phyloP scores from a whole-genome alignment of 2,329 filamentous ascomycete species.

The Diplocarpon rosae region DNA sequence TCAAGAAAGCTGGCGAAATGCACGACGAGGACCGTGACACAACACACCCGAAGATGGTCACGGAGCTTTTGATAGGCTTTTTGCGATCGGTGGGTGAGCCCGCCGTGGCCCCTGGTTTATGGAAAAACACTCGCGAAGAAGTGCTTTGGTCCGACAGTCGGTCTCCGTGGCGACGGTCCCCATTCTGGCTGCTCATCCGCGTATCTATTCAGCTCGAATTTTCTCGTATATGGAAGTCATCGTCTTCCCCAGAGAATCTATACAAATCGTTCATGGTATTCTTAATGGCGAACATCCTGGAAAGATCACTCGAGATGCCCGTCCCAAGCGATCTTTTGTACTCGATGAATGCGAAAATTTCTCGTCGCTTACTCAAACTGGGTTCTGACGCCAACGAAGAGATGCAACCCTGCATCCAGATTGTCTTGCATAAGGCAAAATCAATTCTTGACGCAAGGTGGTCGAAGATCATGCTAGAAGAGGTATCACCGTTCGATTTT shows the following conservation, averaged over 20 bases:
- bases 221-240: not conserved
- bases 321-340: slow-evolving; percentile 27
- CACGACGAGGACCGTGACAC: slow-evolving; percentile 34
- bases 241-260: not conserved
- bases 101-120: slow-evolving; percentile 26
- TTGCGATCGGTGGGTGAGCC: slow-evolving; percentile 31
- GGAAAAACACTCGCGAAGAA: slow-evolving; percentile 44
- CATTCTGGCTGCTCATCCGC: slow-evolving; percentile 44
- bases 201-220: slow-evolving; percentile 34
- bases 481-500: not conserved
- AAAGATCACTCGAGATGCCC: slow-evolving; percentile 9
- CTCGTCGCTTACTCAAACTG: slow-evolving; percentile 34
- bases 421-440: not conserved
- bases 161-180: slow-evolving; percentile 39
- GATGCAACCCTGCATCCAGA: not conserved
- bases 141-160: slow-evolving; percentile 32
- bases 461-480: not conserved
- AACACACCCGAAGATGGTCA: slow-evolving; percentile 38
- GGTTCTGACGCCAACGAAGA: not conserved
- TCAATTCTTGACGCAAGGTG: not conserved
- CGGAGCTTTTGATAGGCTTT: slow-evolving; percentile 37
- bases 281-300: slow-evolving; percentile 32
- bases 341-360: slow-evolving; percentile 35
- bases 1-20: slow-evolving; percentile 1
- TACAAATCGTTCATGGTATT: slow-evolving; percentile 44